phyloP scores from a whole-genome alignment of 495 filamentous ascomycete species.

The Lindgomyces ingoldianus region DNA sequence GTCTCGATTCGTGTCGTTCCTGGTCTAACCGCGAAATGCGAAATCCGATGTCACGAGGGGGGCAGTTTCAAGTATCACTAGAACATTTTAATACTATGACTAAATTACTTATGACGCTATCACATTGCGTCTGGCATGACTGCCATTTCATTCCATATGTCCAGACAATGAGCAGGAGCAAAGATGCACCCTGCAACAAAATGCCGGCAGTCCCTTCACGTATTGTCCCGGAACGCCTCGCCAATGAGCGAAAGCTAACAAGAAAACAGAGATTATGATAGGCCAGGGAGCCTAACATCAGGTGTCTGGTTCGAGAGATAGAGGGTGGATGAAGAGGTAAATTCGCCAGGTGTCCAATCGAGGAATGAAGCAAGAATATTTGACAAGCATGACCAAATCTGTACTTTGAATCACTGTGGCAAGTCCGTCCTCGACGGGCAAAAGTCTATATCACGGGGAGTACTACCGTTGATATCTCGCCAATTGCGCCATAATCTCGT shows the following conservation, averaged over 20 bases:
- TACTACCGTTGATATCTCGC: constrained; percentile 53
- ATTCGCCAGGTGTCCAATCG: too few relatives aligned
- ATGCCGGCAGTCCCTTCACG: background rate
- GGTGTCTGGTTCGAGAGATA: background rate
- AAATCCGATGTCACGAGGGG: too few relatives aligned
- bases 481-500: constrained; percentile 64
- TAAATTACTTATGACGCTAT: background rate
- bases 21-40: background rate
- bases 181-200: background rate
- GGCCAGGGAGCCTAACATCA: background rate
- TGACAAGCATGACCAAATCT: background rate
- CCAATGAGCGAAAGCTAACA: background rate
- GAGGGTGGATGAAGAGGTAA: background rate
- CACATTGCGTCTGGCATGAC: background rate
- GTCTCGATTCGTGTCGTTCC: background rate
- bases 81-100: too few relatives aligned
- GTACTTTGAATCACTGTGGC: background rate
- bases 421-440: background rate
- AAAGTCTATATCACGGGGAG: background rate
- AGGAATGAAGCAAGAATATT: too few relatives aligned
- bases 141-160: background rate
- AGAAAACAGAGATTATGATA: background rate
- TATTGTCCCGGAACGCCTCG: background rate
- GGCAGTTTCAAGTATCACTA: too few relatives aligned
- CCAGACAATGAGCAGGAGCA: background rate